Evolutionary conservation across 164 flowering plant species (phyloP).

Genomic region (Kingdonia uniflora): DNA sequence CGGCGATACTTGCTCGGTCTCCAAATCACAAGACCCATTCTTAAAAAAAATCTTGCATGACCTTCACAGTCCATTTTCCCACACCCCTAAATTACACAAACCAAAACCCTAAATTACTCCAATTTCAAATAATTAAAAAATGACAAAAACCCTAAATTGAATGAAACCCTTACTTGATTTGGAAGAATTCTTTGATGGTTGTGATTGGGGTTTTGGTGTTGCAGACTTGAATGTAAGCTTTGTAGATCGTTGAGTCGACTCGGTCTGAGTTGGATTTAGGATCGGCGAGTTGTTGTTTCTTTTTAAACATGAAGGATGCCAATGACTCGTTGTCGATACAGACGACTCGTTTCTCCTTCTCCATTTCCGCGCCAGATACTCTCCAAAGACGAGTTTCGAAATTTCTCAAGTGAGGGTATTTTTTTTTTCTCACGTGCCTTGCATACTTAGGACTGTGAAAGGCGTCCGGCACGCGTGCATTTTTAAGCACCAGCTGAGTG

Average conservation of each 20-base stretch:
- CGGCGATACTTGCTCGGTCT: slow-evolving; percentile 22
- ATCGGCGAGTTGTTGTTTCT: slow-evolving; percentile 43
- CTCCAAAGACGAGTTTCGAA: no score
- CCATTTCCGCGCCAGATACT: no score
- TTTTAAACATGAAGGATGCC: slow-evolving; percentile 38
- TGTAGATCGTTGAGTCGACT: slow-evolving; percentile 33
- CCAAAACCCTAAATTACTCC: no score
- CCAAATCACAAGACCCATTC: slow-evolving; percentile 35
- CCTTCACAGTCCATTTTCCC: slow-evolving; percentile 75
- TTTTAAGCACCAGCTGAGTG: no score
- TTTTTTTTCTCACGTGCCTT: no score
- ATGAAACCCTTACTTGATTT: slow-evolving; percentile 45
- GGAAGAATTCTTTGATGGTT: slow-evolving; percentile 54
- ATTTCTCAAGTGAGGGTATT: no score
- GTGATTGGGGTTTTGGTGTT: slow-evolving; percentile 34
- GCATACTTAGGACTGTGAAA: no score
- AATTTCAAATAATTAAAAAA: no score
- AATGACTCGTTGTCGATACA: slow-evolving; percentile 65
- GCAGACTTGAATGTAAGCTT: slow-evolving; percentile 53
- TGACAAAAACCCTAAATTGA: no score
- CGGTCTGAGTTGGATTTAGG: slow-evolving; percentile 51
- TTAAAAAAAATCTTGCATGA: slow-evolving; percentile 58
- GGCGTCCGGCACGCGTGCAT: no score
- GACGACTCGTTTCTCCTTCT: slow-evolving; percentile 15
- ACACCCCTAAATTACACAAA: no score